Percentiles rank a stretch among this genome's conserved stretches.
phyloP scores from a whole-genome alignment of 192 early-diverging fungal species.

The Backusella australiensis region DNA sequence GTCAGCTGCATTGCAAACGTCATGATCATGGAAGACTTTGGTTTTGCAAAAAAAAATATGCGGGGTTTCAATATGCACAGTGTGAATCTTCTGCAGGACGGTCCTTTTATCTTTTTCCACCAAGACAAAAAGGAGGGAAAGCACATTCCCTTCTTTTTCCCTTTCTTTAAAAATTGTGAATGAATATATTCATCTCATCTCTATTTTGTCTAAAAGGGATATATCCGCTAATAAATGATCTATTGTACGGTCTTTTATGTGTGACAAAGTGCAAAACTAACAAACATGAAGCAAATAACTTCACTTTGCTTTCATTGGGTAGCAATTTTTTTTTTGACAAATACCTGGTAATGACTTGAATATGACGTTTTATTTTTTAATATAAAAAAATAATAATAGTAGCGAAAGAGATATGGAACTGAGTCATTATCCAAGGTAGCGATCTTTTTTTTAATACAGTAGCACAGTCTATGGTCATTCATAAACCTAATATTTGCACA shows the following conservation, averaged over 20 bases:
- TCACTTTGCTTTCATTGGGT: neutral
- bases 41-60: neutral
- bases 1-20: constrained; percentile 6
- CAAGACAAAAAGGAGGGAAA: no score
- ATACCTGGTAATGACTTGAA: neutral
- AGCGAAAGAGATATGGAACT: no score
- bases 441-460: no score
- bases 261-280: neutral
- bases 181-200: no score
- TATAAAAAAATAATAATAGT: neutral
- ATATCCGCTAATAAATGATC: neutral
- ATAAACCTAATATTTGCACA: no score
- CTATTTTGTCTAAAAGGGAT: no score
- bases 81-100: neutral
- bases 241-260: neutral
- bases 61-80: neutral
- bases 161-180: no score
- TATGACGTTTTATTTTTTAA: neutral
- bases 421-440: no score
- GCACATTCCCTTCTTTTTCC: no score
- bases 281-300: neutral
- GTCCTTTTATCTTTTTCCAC: neutral
- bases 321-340: no score
- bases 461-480: no score
- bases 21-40: neutral